Percentiles rank a stretch among this genome's conserved stretches.
phyloP scores from a whole-genome alignment of 345 rosid species.

The Hypericum androsaemum region DNA sequence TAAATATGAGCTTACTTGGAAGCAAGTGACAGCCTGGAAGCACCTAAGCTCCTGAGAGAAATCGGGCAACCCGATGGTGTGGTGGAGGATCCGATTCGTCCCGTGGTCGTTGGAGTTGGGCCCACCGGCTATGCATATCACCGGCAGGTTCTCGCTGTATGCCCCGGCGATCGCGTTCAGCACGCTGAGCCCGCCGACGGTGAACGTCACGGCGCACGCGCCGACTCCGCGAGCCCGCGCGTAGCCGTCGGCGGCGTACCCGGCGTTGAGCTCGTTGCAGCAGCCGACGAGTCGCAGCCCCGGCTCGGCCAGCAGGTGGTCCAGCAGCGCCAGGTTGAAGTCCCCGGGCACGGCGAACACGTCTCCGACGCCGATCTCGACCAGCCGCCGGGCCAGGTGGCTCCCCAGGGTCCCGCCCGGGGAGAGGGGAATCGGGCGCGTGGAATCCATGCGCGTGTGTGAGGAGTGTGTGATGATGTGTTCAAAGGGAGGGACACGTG shows the following conservation, averaged over 20 bases:
- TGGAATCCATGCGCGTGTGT: too few relatives aligned
- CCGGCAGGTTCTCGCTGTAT: slow-evolving; percentile 60
- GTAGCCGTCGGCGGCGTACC: slow-evolving; percentile 72
- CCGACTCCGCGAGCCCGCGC: slow-evolving; percentile 60
- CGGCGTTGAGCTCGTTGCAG: slow-evolving; percentile 75
- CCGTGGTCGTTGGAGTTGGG: slow-evolving; percentile 70
- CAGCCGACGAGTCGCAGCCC: slow-evolving; percentile 49
- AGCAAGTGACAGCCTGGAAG: slow-evolving; percentile 50
- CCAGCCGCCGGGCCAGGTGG: slow-evolving; percentile 58
- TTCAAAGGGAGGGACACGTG: too few relatives aligned
- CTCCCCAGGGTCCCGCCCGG: slow-evolving; percentile 38
- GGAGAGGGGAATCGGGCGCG: neutral
- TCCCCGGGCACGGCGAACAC: slow-evolving; percentile 73
- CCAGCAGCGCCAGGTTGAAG: slow-evolving; percentile 54
- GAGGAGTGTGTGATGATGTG: too few relatives aligned
- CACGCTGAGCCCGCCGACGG: slow-evolving; percentile 69
- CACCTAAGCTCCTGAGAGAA: slow-evolving; percentile 57
- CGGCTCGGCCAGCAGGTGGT: slow-evolving; percentile 53
- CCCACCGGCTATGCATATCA: slow-evolving; percentile 59
- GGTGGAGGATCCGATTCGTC: slow-evolving; percentile 56
- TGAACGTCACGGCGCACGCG: slow-evolving; percentile 65
- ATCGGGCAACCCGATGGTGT: slow-evolving; percentile 65
- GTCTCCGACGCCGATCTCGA: slow-evolving; percentile 56
- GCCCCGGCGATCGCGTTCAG: slow-evolving; percentile 67
- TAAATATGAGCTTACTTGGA: slow-evolving; percentile 30